Evolutionary conservation across 805 yeast genomes (phyloP).

Genomic region (Huiozyma sinensis): DNA sequence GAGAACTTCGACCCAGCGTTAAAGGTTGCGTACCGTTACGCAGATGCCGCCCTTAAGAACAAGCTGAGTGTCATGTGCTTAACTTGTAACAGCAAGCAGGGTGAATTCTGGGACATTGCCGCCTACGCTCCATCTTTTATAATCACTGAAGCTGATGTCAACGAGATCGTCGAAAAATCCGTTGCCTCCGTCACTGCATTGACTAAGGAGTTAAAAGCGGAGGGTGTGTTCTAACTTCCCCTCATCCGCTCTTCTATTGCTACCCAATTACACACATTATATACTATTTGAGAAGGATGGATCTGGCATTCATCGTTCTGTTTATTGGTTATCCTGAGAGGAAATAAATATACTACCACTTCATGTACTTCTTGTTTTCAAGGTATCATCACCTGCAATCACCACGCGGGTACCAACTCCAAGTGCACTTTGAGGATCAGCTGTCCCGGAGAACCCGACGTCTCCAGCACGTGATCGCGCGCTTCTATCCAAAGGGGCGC

Average conservation of each 20-base stretch:
- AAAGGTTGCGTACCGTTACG: conserved; percentile 30
- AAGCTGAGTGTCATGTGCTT: conserved; percentile 41
- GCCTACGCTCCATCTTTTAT: conserved; percentile 39
- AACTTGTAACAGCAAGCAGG: conserved; percentile 32
- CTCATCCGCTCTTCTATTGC: not conserved
- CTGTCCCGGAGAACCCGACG: too few species aligned
- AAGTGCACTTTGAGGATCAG: too few species aligned
- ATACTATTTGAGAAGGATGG: too few species aligned
- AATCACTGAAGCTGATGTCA: conserved; percentile 34
- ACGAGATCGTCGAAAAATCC: conserved; percentile 32
- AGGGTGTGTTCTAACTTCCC: conserved; percentile 7
- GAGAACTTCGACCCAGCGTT: conserved; percentile 34
- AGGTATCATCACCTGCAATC: too few species aligned
- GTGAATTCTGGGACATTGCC: conserved; percentile 31
- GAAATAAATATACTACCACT: too few species aligned
- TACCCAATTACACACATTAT: too few species aligned
- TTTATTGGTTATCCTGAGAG: too few species aligned
- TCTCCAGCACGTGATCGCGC: too few species aligned
- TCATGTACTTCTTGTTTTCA: too few species aligned
- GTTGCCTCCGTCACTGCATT: conserved; percentile 32
- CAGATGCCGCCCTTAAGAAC: conserved; percentile 31
- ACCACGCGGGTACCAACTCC: too few species aligned
- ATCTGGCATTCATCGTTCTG: too few species aligned
- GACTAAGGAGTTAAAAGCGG: conserved; percentile 6
- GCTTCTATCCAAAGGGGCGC: too few species aligned